Evolutionary conservation across 2,329 filamentous ascomycete genomes (phyloP).

Genomic region (Alternaria burnsii): DNA sequence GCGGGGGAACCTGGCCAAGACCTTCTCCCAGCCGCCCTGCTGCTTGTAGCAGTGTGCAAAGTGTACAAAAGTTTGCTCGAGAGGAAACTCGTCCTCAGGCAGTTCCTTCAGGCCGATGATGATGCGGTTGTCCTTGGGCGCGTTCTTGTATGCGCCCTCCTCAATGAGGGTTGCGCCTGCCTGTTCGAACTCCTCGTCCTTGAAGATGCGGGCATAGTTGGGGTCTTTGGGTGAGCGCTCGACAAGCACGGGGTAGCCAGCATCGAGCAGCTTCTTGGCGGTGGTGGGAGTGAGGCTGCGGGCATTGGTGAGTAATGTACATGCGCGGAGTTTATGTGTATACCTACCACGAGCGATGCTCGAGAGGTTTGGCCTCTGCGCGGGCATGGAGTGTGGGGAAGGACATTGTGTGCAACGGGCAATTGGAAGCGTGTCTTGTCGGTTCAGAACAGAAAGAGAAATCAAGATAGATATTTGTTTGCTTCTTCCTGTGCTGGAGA

Average conservation of each 20-base stretch:
- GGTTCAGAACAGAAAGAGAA: too few species aligned
- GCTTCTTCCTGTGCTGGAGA: neutral
- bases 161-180: constrained; percentile 51
- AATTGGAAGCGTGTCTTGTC: neutral
- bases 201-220: constrained; percentile 52
- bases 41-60: constrained; percentile 56
- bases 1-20: constrained; percentile 79
- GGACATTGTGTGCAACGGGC: constrained; percentile 33
- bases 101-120: constrained; percentile 56
- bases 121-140: constrained; percentile 48
- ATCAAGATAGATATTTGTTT: neutral
- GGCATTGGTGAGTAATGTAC: neutral
- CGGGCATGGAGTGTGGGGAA: constrained; percentile 53
- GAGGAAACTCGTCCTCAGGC: constrained; percentile 49
- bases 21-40: constrained; percentile 71
- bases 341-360: constrained; percentile 48
- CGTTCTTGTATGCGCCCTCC: constrained; percentile 50
- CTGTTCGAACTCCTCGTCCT: constrained; percentile 51
- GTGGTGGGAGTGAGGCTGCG: constrained; percentile 50
- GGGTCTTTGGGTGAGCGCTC: constrained; percentile 52
- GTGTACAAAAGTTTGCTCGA: constrained; percentile 53
- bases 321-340: neutral
- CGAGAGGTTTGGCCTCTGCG: constrained; percentile 52
- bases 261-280: constrained; percentile 51
- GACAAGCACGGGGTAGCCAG: constrained; percentile 52